Base-by-base conservation (phyloP, 2,329 filamentous ascomycete species). In the Paecilomyces dactylethromorphus region DNA sequence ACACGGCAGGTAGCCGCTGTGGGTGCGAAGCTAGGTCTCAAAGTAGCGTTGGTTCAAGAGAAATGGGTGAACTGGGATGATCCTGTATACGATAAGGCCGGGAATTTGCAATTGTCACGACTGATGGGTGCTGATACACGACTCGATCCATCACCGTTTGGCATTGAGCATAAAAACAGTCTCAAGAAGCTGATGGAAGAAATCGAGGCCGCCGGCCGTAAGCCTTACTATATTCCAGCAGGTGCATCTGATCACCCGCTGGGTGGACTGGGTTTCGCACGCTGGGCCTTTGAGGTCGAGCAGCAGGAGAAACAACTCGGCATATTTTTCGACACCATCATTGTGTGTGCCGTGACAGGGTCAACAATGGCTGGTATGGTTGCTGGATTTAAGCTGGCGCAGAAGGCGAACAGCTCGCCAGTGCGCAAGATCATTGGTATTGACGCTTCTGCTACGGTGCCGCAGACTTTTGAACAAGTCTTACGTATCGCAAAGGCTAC, bases 291-390 rank as follows among this genome's bases (percentile, higher is more conserved):
- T 35, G 87, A 90, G 71, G 84, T 91, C 0, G 78, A 78, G 53
- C 76, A 79, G 61, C 87, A 90, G 72, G 87, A 90, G 72, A 74
- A 76, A 61, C 77, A 81, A 62, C 63, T 84, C 26, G 85, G 84
- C 0, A 67, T 88, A 11, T 87, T 87, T 70, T 90, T 89, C 70
- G 85, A 88, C 65, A 86, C 82, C 0, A 68, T 90, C 7, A 74
- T 90, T 57, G 87, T 89, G 8, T 90, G 87, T 69, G 86, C 85
- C 18, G 88, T 90, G 1, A 90, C 87, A 0, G 88, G 88, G 3
- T 86, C 82, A 5, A 90, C 88, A 1, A 81, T 89, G 69, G 88
- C 84, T 0, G 88, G 88, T 8, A 88, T 91, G 79, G 79, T 91
- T 8, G 87, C 87, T 0, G 88, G 88, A 0, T 89, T 90, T 71